These are phyloP conservation scores for Phytophthora sp. DNA, from an alignment of 352 stramenopile species.

Conservation along the genomic window DNA sequence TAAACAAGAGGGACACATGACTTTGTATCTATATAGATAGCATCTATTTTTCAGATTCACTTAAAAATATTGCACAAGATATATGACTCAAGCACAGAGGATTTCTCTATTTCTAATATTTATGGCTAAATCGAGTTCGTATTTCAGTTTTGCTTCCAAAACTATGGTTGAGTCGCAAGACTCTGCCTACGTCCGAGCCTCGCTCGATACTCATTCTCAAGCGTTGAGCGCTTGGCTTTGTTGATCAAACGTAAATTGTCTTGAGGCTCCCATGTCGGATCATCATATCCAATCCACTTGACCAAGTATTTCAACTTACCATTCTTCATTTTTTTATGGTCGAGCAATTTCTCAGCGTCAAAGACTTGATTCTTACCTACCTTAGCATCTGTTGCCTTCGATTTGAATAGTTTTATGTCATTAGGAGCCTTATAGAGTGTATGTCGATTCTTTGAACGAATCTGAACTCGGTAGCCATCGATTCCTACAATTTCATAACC, in stretches of 20 bases:
- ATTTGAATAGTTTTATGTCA: neutral
- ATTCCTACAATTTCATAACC: neutral
- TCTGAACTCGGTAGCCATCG: neutral
- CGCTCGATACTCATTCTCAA: neutral
- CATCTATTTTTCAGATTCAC: too few species aligned
- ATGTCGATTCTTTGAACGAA: neutral
- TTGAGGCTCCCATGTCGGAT: neutral
- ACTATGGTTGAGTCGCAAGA: too few species aligned
- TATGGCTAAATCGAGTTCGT: too few species aligned
- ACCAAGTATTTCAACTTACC: slow-evolving; percentile 16
- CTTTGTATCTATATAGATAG: too few species aligned
- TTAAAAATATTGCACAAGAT: too few species aligned
- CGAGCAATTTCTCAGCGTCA: neutral
- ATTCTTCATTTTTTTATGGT: slow-evolving; percentile 1
- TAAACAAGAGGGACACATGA: too few species aligned
- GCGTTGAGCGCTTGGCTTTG: neutral
- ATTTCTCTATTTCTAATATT: too few species aligned
- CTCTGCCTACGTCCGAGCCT: too few species aligned
- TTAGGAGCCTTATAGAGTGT: neutral
- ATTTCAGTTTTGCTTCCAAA: neutral
- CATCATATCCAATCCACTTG: neutral
- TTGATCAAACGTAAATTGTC: neutral
- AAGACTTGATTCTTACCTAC: neutral
- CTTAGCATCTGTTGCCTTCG: neutral
- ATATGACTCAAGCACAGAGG: too few species aligned